phyloP scores from a whole-genome alignment of 2,329 filamentous ascomycete species.

The Botrytis fabae region DNA sequence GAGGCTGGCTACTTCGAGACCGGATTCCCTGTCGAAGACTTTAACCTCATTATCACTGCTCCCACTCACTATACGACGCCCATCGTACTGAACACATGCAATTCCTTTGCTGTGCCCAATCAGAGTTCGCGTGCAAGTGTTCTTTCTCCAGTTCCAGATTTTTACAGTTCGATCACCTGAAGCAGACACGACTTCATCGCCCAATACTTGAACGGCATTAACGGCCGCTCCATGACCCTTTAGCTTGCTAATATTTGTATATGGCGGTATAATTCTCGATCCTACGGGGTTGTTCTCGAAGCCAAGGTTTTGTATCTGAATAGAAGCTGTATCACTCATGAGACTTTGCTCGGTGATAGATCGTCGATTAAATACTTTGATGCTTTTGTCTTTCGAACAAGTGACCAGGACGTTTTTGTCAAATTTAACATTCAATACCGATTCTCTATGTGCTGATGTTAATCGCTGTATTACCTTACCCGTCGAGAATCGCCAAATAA shows the following conservation, averaged over 20 bases:
- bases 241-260: conserved; percentile 74
- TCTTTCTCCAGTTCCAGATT: conserved; percentile 86
- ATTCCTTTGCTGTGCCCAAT: conserved; percentile 92
- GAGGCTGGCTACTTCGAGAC: conserved; percentile 85
- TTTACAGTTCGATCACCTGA: conserved; percentile 94
- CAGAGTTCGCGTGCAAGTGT: conserved; percentile 73
- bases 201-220: conserved; percentile 90
- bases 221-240: conserved; percentile 88
- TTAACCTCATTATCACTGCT: conserved; percentile 96
- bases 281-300: conserved; percentile 49
- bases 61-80: conserved; percentile 87
- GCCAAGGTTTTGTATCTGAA: conserved; percentile 55
- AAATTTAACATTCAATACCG: conserved; percentile 90
- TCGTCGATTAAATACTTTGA: conserved; percentile 91
- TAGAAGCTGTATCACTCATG: conserved; percentile 54
- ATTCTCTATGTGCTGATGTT: conserved; percentile 77
- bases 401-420: conserved; percentile 90
- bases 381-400: conserved; percentile 94
- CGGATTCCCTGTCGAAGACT: conserved; percentile 85
- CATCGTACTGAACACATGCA: conserved; percentile 95
- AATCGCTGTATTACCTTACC: conserved; percentile 79
- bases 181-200: conserved; percentile 85
- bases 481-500: conserved; percentile 91
- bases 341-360: conserved; percentile 59
- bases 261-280: conserved; percentile 60